Conservation (phyloP, 2,329 filamentous ascomycete genomes). For the Calonectria hongkongensis region DNA sequence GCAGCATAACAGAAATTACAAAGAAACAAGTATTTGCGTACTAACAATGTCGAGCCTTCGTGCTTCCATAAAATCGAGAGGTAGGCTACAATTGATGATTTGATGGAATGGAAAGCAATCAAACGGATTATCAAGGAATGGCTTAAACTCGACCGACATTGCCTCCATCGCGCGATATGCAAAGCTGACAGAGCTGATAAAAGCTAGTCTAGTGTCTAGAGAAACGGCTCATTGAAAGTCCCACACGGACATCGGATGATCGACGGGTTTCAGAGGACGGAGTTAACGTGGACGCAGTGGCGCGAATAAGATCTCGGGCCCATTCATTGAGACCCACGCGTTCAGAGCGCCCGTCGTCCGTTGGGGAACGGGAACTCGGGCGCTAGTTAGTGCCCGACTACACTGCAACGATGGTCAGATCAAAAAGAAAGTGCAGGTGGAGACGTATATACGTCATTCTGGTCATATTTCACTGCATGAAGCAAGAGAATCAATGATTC, state of each 20-base stretch:
- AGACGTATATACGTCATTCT: not conserved
- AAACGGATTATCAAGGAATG: not conserved
- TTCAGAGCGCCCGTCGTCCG: not conserved
- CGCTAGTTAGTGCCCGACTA: not conserved
- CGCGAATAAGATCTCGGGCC: not conserved
- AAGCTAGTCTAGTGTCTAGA: not conserved
- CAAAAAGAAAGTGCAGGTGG: not conserved
- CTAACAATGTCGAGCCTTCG: no score
- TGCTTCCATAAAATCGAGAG: no score
- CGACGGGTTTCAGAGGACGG: not conserved
- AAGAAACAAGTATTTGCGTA: no score
- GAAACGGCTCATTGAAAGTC: not conserved
- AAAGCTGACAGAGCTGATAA: not conserved
- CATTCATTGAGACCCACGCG: not conserved
- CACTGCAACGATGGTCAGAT: not conserved
- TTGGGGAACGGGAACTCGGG: slow-evolving; percentile 4
- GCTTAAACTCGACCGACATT: not conserved
- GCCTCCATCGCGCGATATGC: not conserved
- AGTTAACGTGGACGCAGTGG: not conserved
- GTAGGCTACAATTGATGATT: no score
- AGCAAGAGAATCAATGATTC: not conserved
- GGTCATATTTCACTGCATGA: not conserved
- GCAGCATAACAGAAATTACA: no score
- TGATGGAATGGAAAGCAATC: not conserved
- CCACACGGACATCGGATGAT: not conserved